Percentiles rank a stretch among this genome's conserved stretches.
Conservation (phyloP, 2,329 filamentous ascomycete species). For the Alternaria incomplexa region DNA sequence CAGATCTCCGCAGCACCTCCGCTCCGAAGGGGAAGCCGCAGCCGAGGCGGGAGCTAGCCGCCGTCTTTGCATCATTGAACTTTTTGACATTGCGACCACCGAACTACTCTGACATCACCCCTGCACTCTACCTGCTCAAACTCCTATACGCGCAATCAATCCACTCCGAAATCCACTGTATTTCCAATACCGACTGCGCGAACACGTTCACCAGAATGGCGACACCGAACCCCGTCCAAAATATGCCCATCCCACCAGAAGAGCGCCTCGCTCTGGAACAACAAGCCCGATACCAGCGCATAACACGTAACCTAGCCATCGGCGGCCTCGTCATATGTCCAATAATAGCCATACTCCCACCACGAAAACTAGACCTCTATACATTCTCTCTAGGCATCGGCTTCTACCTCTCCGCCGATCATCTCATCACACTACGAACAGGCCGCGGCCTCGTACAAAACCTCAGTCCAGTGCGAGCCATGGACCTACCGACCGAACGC, state of each 20-base stretch:
- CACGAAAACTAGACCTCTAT: constrained; percentile 67
- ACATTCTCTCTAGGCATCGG: constrained; percentile 60
- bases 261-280: constrained; percentile 43
- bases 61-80: constrained; percentile 39
- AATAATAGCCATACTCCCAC: constrained; percentile 61
- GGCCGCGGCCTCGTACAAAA: constrained; percentile 47
- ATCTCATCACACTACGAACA: constrained; percentile 53
- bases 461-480: constrained; percentile 21
- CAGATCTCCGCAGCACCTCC: constrained; percentile 11
- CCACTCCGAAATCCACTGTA: neutral
- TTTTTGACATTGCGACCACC: constrained; percentile 21
- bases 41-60: constrained; percentile 27
- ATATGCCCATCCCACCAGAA: constrained; percentile 39
- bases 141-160: neutral
- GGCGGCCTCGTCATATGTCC: constrained; percentile 60
- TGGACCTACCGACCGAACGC: constrained; percentile 45
- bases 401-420: constrained; percentile 58
- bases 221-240: constrained; percentile 22
- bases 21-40: constrained; percentile 27
- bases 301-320: constrained; percentile 56
- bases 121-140: neutral
- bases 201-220: constrained; percentile 26
- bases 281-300: constrained; percentile 34
- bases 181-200: neutral
- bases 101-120: neutral